A percentile compares a stretch with the other conserved stretches of the same genome.
Conservation (phyloP, 179 eudicot species). For the Amaranthus tricolor region DNA sequence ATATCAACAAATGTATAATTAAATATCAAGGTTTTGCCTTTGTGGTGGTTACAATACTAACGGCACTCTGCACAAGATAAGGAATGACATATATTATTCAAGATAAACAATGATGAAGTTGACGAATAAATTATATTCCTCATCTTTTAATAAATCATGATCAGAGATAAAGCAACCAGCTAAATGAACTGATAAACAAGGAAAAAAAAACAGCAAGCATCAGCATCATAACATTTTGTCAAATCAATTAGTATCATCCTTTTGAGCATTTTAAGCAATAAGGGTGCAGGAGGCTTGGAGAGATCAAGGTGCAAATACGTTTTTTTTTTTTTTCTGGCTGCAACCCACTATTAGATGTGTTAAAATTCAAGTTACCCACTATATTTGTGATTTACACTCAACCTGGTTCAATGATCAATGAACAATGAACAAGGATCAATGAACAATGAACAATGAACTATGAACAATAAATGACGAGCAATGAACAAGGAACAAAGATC, state of each 20-base stretch:
- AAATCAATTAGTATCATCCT: slow-evolving; percentile 10
- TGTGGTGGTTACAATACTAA: slow-evolving; percentile 22
- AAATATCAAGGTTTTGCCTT: slow-evolving; percentile 19
- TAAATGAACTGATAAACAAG: slow-evolving; percentile 15
- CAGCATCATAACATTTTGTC: slow-evolving; percentile 13
- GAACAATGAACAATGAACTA: no score
- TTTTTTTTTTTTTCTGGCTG: neutral
- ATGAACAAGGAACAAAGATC: no score
- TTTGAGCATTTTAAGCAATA: neutral
- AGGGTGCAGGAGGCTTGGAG: neutral
- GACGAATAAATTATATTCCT: slow-evolving; percentile 13
- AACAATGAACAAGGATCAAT: no score
- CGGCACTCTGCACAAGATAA: slow-evolving; percentile 39
- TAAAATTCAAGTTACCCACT: slow-evolving; percentile 5
- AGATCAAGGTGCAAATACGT: slow-evolving; percentile 1
- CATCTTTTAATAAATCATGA: slow-evolving; percentile 7
- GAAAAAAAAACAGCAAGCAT: slow-evolving; percentile 2
- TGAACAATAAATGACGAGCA: no score
- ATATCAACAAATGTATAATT: slow-evolving; percentile 23
- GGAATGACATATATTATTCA: slow-evolving; percentile 19
- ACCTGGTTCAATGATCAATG: slow-evolving; percentile 17
- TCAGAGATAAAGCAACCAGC: slow-evolving; percentile 13
- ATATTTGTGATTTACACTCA: slow-evolving; percentile 23
- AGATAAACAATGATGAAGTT: slow-evolving; percentile 16
- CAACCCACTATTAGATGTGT: slow-evolving; percentile 8